These are phyloP conservation scores for Leptodermis oblonga DNA, from an alignment of 257 asterid genomes.

Conservation along the genomic window DNA sequence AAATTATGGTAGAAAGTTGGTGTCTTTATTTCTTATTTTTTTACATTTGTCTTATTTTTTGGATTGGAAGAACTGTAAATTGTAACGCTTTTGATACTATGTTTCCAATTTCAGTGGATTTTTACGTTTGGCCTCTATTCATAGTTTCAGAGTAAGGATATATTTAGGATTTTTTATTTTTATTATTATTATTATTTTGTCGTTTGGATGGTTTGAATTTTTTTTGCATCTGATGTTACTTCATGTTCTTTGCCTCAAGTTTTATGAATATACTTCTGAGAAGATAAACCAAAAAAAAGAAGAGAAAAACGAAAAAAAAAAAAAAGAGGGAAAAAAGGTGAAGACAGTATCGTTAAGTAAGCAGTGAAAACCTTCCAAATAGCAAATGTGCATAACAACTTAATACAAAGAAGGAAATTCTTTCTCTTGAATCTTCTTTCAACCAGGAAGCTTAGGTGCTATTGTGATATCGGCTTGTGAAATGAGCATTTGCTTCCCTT, in stretches of 20 bases:
- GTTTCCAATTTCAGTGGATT: background rate
- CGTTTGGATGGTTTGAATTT: background rate
- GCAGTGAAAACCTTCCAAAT: no score
- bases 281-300: no score
- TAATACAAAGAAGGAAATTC: background rate
- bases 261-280: no score
- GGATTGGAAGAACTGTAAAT: background rate
- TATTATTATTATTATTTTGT: no score
- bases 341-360: background rate
- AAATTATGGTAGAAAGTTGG: background rate
- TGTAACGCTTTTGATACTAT: background rate
- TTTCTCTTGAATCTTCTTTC: background rate
- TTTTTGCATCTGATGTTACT: background rate
- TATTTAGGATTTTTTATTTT: background rate
- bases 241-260: background rate
- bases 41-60: background rate
- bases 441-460: background rate
- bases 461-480: background rate
- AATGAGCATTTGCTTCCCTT: background rate
- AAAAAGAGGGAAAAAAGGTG: no score
- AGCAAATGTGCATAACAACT: no score
- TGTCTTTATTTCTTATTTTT: background rate
- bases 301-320: no score
- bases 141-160: background rate
- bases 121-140: background rate